These are phyloP conservation scores for Neurospora sp. DNA, from an alignment of 495 filamentous ascomycete genomes.

Conservation along the genomic window DNA sequence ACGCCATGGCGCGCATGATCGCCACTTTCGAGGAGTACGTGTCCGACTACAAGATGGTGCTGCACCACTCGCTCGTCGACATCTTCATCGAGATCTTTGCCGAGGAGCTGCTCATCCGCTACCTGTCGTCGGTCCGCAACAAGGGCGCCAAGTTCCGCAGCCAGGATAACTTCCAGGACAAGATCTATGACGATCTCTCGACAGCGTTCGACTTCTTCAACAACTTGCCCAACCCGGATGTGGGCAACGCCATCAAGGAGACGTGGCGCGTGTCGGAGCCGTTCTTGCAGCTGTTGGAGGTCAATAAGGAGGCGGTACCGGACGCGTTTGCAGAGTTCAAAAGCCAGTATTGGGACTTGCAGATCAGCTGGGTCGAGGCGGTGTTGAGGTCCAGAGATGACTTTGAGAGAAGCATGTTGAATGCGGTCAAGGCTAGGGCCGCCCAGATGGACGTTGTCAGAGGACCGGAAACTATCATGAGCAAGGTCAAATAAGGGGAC, in stretches of 20 bases:
- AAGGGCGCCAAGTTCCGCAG: slow-evolving; percentile 82
- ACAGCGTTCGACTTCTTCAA: slow-evolving; percentile 74
- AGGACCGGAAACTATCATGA: slow-evolving; percentile 81
- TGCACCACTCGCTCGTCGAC: slow-evolving; percentile 77
- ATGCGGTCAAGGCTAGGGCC: slow-evolving; percentile 73
- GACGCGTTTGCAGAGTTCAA: slow-evolving; percentile 78
- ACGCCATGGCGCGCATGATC: slow-evolving; percentile 77
- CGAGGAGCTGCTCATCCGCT: slow-evolving; percentile 77
- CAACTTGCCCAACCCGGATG: slow-evolving; percentile 37
- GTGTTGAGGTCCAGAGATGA: slow-evolving; percentile 82
- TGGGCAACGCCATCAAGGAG: slow-evolving; percentile 56
- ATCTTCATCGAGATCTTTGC: slow-evolving; percentile 85
- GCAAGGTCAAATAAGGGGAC: slow-evolving; percentile 61
- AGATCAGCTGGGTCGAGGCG: slow-evolving; percentile 92
- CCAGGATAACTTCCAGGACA: slow-evolving; percentile 71
- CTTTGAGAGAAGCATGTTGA: slow-evolving; percentile 84
- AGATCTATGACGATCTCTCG: slow-evolving; percentile 81
- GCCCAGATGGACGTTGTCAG: slow-evolving; percentile 71
- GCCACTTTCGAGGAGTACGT: slow-evolving; percentile 94
- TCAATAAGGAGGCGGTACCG: slow-evolving; percentile 63
- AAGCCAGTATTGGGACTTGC: slow-evolving; percentile 82
- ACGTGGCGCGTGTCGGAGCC: slow-evolving; percentile 86
- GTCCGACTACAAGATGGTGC: slow-evolving; percentile 64
- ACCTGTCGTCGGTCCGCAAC: slow-evolving; percentile 82
- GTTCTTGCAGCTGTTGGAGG: slow-evolving; percentile 62